These are phyloP conservation scores for Pythium myriotylum DNA, from an alignment of 352 stramenopile genomes.

Conservation along the genomic window DNA sequence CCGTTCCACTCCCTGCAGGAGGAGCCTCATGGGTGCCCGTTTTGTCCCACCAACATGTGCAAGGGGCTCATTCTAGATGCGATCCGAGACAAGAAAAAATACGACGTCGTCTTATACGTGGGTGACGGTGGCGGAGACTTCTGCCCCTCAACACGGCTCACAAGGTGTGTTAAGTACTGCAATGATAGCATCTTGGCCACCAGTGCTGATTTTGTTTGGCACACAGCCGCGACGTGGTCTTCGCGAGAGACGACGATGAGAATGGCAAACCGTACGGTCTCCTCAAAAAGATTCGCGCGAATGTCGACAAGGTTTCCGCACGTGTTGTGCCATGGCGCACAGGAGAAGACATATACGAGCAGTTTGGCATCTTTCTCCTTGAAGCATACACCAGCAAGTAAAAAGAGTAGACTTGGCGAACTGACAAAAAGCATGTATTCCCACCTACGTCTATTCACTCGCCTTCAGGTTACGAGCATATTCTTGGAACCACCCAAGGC, in stretches of 20 bases:
- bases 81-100: slow-evolving; percentile 37
- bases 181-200: background rate
- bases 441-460: no score
- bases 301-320: slow-evolving; percentile 41
- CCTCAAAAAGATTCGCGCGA: slow-evolving; percentile 47
- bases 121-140: slow-evolving; percentile 76
- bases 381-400: background rate
- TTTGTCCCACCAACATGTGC: slow-evolving; percentile 82
- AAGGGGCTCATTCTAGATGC: slow-evolving; percentile 69
- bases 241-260: slow-evolving; percentile 56
- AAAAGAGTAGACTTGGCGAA: background rate
- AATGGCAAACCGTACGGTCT: slow-evolving; percentile 54
- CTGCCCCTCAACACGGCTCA: slow-evolving; percentile 56
- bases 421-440: no score
- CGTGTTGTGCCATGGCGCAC: slow-evolving; percentile 62
- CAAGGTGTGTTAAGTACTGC: slow-evolving; percentile 37
- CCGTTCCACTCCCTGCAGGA: slow-evolving; percentile 50
- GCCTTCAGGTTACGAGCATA: slow-evolving; percentile 30
- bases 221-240: slow-evolving; percentile 61
- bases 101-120: slow-evolving; percentile 65
- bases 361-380: slow-evolving; percentile 37
- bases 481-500: slow-evolving; percentile 55
- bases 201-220: no score
- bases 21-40: slow-evolving; percentile 51
- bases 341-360: slow-evolving; percentile 59